Percentiles rank a stretch among this genome's conserved stretches.
phyloP scores from a whole-genome alignment of 1,139 yeast species.

The Geotrichum phurueaensis region DNA sequence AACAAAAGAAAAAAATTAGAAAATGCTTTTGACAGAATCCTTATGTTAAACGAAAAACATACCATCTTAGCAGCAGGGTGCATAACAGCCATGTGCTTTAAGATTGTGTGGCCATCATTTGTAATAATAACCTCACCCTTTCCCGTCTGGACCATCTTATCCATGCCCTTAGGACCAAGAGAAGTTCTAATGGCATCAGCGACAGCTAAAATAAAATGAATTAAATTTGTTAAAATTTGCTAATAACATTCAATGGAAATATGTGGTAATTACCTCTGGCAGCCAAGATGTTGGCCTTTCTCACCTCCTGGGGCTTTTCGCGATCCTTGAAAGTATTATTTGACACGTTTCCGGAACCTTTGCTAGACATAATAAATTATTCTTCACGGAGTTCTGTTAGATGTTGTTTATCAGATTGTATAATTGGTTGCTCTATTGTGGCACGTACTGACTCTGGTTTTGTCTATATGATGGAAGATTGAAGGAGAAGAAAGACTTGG shows the following conservation, averaged over 20 bases:
- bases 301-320: conserved; percentile 96
- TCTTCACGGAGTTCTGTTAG: neutral
- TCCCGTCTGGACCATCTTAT: conserved; percentile 89
- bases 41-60: conserved; percentile 4
- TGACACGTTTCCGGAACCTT: conserved; percentile 42
- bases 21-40: conserved; percentile 2
- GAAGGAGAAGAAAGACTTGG: neutral
- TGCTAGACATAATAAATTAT: conserved; percentile 6
- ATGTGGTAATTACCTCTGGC: conserved; percentile 47
- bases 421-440: neutral
- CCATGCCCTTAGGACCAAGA: conserved; percentile 98
- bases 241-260: neutral
- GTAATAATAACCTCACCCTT: conserved; percentile 90
- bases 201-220: conserved; percentile 49
- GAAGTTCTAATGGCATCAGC: conserved; percentile 98
- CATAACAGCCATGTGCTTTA: conserved; percentile 88
- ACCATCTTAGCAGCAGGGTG: conserved; percentile 97
- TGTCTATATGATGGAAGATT: neutral
- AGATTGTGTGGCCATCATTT: conserved; percentile 88
- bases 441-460: neutral
- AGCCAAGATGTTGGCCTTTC: conserved; percentile 86
- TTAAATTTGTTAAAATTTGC: neutral
- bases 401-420: neutral
- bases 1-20: neutral
- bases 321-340: conserved; percentile 88